Conservation (phyloP, 2,329 filamentous ascomycete genomes). For the Verruconis gallopava region DNA sequence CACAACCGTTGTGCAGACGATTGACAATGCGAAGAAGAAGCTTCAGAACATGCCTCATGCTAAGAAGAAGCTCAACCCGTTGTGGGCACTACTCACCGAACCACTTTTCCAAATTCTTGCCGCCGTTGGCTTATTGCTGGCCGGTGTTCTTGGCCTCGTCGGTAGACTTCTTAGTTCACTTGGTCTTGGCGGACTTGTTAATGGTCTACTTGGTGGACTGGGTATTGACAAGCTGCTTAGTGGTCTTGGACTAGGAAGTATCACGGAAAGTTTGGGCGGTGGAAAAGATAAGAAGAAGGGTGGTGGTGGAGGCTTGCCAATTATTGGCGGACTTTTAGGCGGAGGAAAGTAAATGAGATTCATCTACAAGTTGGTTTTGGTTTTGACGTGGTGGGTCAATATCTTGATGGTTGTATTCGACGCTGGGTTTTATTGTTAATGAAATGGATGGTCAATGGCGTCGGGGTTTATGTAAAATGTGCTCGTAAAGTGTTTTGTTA, state of each 20-base stretch:
- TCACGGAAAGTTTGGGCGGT: slow-evolving; percentile 40
- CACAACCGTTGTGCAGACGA: slow-evolving; percentile 64
- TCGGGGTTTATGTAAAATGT: too few species aligned
- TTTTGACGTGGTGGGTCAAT: background rate
- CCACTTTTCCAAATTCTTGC: slow-evolving; percentile 87
- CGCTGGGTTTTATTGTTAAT: too few species aligned
- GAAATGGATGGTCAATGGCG: too few species aligned
- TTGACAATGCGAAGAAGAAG: slow-evolving; percentile 79
- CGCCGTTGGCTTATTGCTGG: slow-evolving; percentile 70
- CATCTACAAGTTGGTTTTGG: background rate
- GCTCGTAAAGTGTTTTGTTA: too few species aligned
- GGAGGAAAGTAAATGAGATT: slow-evolving; percentile 27
- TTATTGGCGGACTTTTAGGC: slow-evolving; percentile 36
- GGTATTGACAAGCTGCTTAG: slow-evolving; percentile 65
- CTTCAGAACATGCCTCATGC: slow-evolving; percentile 85
- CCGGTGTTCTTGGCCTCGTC: slow-evolving; percentile 72
- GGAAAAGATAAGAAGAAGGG: slow-evolving; percentile 42
- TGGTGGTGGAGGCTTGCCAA: slow-evolving; percentile 25
- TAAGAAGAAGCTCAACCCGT: slow-evolving; percentile 86
- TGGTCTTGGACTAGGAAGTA: slow-evolving; percentile 50
- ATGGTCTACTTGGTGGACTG: slow-evolving; percentile 63
- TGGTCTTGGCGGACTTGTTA: slow-evolving; percentile 69
- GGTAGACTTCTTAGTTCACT: slow-evolving; percentile 69
- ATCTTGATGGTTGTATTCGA: background rate
- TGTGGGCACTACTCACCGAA: slow-evolving; percentile 73